These are phyloP conservation scores for Aspergillus sp. DNA, from an alignment of 2,329 filamentous ascomycete species.

Conservation along the genomic window DNA sequence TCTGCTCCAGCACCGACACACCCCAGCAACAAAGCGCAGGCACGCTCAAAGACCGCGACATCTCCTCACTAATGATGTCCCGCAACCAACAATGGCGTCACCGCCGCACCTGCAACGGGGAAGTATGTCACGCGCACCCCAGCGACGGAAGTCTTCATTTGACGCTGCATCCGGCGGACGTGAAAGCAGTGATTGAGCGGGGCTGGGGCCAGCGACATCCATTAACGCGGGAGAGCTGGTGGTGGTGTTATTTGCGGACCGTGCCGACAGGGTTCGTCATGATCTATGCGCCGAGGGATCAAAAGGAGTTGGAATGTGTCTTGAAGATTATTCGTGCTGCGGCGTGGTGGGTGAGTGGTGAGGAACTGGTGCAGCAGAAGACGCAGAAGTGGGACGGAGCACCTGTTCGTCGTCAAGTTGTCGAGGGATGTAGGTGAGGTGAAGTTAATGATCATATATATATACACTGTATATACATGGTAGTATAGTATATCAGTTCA, in stretches of 20 bases:
- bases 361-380: conserved; percentile 10
- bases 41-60: neutral
- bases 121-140: conserved; percentile 78
- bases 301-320: conserved; percentile 67
- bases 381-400: neutral
- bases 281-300: conserved; percentile 75
- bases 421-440: neutral
- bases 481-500: no score
- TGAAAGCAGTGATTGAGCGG: conserved; percentile 67
- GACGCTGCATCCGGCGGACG: conserved; percentile 77
- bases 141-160: conserved; percentile 77
- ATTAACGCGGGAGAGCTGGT: conserved; percentile 55
- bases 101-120: conserved; percentile 58
- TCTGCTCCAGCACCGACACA: conserved; percentile 47
- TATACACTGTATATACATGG: no score
- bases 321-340: conserved; percentile 72
- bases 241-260: conserved; percentile 62
- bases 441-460: neutral
- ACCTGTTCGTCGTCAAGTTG: neutral
- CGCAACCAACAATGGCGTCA: conserved; percentile 5
- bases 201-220: conserved; percentile 76
- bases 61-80: neutral
- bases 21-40: neutral
- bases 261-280: conserved; percentile 76
- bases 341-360: conserved; percentile 59